These are phyloP conservation scores for Panicum virgatum DNA, from an alignment of 202 grass and related monocot species.

Conservation along the genomic window DNA sequence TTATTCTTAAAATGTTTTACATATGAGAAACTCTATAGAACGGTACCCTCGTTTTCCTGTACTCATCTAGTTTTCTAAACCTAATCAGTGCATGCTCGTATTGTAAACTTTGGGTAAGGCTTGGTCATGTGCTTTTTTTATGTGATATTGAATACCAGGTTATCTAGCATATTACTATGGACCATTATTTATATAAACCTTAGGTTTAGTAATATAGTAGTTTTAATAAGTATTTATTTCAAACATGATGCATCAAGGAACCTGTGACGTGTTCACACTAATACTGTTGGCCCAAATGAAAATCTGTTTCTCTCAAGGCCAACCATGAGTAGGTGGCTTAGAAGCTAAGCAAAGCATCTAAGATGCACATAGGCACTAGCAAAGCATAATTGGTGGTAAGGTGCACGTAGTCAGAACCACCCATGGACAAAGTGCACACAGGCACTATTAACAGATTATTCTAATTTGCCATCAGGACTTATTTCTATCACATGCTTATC, in stretches of 20 bases:
- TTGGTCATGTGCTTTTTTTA: slow-evolving; percentile 18
- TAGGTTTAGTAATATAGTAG: neutral
- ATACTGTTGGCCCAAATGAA: no score
- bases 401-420: no score
- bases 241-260: slow-evolving; percentile 8
- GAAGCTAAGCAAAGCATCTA: no score
- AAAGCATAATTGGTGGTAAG: no score
- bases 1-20: slow-evolving; percentile 3
- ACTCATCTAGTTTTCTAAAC: neutral
- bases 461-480: no score
- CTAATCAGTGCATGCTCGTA: neutral
- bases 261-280: neutral
- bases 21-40: neutral
- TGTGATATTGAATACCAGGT: slow-evolving; percentile 1
- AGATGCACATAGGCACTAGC: no score
- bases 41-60: slow-evolving; percentile 9
- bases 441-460: no score
- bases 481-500: neutral
- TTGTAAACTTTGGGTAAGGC: neutral
- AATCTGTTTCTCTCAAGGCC: no score
- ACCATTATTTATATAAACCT: neutral
- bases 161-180: neutral
- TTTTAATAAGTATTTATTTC: neutral
- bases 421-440: no score
- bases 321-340: no score